Conservation (phyloP, 2,329 filamentous ascomycete genomes). For the Aspergillus caelatus region DNA sequence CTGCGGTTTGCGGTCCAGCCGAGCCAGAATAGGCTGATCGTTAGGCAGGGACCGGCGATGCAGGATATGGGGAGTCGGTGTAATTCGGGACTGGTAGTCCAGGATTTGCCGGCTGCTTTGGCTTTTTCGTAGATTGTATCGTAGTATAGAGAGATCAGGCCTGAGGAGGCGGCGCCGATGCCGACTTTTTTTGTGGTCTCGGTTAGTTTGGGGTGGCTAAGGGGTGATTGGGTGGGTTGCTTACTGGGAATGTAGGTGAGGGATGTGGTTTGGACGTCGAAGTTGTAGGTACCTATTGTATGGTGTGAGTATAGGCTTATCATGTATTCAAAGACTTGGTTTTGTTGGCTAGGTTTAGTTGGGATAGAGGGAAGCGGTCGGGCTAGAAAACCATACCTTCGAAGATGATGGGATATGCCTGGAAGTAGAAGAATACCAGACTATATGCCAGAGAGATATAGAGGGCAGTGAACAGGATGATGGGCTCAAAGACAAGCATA, state of each 20-base stretch:
- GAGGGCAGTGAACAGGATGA: slow-evolving; percentile 69
- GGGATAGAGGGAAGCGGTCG: accelerated
- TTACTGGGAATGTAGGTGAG: slow-evolving; percentile 66
- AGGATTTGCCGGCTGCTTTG: slow-evolving; percentile 53
- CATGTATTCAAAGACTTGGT: background rate
- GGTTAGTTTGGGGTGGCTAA: background rate
- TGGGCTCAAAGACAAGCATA: slow-evolving; percentile 73
- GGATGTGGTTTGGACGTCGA: slow-evolving; percentile 66
- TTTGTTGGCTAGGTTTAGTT: background rate
- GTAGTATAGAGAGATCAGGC: slow-evolving; percentile 66
- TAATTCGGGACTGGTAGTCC: slow-evolving; percentile 61
- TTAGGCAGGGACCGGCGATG: slow-evolving; percentile 67
- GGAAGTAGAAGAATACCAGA: slow-evolving; percentile 74
- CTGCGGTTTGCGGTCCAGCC: slow-evolving; percentile 58
- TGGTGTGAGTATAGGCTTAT: background rate
- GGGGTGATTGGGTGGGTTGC: background rate
- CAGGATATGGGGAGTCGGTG: slow-evolving; percentile 72
- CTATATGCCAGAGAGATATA: slow-evolving; percentile 73
- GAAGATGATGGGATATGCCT: slow-evolving; percentile 74
- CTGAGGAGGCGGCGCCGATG: slow-evolving; percentile 61
- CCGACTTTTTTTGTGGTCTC: slow-evolving; percentile 49
- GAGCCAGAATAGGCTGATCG: slow-evolving; percentile 56
- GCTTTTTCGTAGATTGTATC: slow-evolving; percentile 62
- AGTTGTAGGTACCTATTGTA: slow-evolving; percentile 57
- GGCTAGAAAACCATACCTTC: slow-evolving; percentile 32